phyloP scores from a whole-genome alignment of 495 filamentous ascomycete species.

The Annulohypoxylon moriforme region DNA sequence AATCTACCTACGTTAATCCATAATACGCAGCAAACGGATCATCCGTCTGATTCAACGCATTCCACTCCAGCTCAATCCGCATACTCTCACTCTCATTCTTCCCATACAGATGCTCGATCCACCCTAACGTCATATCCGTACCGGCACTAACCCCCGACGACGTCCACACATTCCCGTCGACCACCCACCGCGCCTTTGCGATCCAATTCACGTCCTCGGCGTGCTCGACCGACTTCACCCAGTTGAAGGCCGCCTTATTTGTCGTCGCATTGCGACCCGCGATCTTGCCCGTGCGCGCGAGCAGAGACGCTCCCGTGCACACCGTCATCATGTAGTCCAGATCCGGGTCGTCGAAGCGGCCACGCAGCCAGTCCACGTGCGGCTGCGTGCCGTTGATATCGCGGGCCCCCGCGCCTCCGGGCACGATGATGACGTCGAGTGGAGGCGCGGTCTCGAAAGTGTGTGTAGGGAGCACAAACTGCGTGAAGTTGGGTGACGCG shows the following conservation, averaged over 20 bases:
- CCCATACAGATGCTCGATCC: constrained; percentile 36
- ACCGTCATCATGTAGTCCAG: constrained; percentile 39
- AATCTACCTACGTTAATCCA: constrained; percentile 22
- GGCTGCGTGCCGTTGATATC: constrained; percentile 28
- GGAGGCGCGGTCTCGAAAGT: constrained; percentile 61
- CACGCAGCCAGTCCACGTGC: constrained; percentile 33
- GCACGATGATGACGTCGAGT: constrained; percentile 70
- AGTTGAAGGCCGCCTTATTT: constrained; percentile 39
- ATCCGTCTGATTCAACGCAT: constrained; percentile 30
- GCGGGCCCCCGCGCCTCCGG: constrained; percentile 66
- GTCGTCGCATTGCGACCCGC: constrained; percentile 35
- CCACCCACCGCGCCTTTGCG: constrained; percentile 39
- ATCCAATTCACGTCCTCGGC: constrained; percentile 40
- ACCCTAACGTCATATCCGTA: constrained; percentile 39
- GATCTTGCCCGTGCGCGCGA: constrained; percentile 40
- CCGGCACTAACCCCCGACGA: constrained; percentile 43
- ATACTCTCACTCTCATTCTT: constrained; percentile 34
- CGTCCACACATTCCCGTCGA: constrained; percentile 40
- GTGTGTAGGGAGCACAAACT: constrained; percentile 68
- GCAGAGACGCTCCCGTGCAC: constrained; percentile 38
- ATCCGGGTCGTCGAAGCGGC: constrained; percentile 27
- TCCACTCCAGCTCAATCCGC: constrained; percentile 36
- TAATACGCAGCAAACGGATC: constrained; percentile 42
- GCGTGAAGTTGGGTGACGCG: constrained; percentile 41
- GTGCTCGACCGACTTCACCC: constrained; percentile 31